Base-by-base conservation (phyloP, 257 asterid genomes). In the Nicotiana paniculata region DNA sequence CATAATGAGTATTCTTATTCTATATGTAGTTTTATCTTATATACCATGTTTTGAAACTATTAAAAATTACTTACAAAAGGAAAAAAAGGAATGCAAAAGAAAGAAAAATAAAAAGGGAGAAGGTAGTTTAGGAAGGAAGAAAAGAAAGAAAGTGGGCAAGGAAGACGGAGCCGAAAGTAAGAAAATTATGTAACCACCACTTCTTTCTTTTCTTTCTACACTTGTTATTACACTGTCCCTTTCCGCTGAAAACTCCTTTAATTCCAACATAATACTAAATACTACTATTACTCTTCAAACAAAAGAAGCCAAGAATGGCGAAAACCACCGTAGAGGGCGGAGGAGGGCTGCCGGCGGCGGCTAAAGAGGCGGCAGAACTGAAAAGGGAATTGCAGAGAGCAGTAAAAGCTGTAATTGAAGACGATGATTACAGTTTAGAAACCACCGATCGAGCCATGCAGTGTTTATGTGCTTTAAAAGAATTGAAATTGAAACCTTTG, bases 351-450 rank as follows among this genome's bases (percentile, higher is more conserved):
- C 37, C 35, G 24, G 37, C 59, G 58, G 87, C 75, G 57, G 58
- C n/a, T 48, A 81, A 83, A 81, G 77, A 24, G 6, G 77, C 65
- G 30, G 68, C 24, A 37, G 92, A 87, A 89, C 84, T 92, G 81
- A 90, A 90, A 86, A 87, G 30, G 57, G 88, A 90, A 84, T 65
- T 92, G 65, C 77, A 69, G 67, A 86, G 83, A 74, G 74, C 35
- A 82, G 88, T 85, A 61, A 89, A 87, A 48, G 84, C 65, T 13
- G 68, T 92, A 54, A 79, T 65, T 54, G 90, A 85, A 9, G 92
- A 83, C 4, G 88, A 85, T 39, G 89, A 85, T 63, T 82, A 67
- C 32, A 24, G 82, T 64, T 21, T 88, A 83, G 91, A 86, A 70
- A 75, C 83, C 2, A 82, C 81, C 54, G 91, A 90, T 80, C 28